These are phyloP conservation scores for Cladosporium sp. DNA, from an alignment of 2,329 filamentous ascomycete species.

Conservation along the genomic window DNA sequence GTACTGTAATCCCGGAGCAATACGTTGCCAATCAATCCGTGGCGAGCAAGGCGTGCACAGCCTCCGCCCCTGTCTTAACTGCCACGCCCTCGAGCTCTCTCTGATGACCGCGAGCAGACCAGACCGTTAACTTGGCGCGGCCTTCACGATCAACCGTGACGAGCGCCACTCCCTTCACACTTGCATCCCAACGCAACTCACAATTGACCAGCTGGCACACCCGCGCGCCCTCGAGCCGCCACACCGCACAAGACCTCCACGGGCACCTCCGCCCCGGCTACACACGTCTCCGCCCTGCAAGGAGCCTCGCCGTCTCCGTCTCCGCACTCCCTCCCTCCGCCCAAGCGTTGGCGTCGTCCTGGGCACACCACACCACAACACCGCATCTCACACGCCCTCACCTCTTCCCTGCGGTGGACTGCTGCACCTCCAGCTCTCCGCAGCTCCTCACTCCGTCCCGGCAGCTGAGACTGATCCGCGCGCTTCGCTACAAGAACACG, in stretches of 20 bases:
- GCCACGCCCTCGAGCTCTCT: neutral
- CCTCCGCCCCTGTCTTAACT: neutral
- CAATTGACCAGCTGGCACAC: neutral
- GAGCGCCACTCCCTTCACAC: neutral
- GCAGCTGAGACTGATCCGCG: neutral
- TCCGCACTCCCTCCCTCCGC: neutral
- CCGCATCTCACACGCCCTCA: neutral
- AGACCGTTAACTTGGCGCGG: neutral
- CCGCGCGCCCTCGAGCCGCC: neutral
- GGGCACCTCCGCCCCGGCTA: neutral
- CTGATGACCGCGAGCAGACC: neutral
- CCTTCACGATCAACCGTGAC: neutral
- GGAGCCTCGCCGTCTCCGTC: neutral
- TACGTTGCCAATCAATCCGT: conserved; percentile 3
- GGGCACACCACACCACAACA: neutral
- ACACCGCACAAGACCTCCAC: neutral
- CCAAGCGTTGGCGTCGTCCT: neutral
- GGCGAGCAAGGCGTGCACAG: neutral
- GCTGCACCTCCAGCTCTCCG: neutral
- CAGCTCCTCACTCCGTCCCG: neutral
- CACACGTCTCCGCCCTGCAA: neutral
- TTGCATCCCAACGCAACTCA: neutral
- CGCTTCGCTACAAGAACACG: conserved; percentile 7
- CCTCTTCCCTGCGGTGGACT: neutral
- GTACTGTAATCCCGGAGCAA: neutral